Evolutionary conservation across 768 basidiomycete genomes (phyloP).

Genomic region (Boletellus ananiceps): DNA sequence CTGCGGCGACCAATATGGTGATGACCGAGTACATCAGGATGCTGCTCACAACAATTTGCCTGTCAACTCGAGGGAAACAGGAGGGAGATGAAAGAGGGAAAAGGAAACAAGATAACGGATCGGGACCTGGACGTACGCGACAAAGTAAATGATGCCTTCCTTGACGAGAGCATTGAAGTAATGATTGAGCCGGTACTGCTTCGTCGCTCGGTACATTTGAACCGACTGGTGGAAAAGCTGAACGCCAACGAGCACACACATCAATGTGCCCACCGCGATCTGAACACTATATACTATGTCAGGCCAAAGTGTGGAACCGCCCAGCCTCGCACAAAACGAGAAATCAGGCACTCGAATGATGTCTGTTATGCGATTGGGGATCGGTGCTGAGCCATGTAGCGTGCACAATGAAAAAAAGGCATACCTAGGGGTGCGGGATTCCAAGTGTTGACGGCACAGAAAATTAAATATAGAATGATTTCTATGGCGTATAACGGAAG

Average conservation of each 20-base stretch:
- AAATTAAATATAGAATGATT: neutral
- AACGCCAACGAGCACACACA: neutral
- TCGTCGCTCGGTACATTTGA: neutral
- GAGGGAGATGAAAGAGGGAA: no score
- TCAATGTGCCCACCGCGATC: neutral
- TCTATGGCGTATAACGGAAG: neutral
- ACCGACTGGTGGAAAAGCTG: neutral
- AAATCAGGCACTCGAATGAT: neutral
- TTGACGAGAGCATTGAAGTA: neutral
- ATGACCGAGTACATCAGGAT: no score
- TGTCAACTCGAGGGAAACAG: no score
- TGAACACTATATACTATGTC: neutral
- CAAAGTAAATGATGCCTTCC: neutral
- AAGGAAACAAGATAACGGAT: no score
- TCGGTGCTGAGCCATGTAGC: neutral
- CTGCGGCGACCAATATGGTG: no score
- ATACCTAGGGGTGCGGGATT: neutral
- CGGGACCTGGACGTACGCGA: neutral
- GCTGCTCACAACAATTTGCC: no score
- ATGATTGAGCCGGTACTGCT: neutral
- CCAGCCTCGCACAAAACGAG: neutral
- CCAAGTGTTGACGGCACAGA: neutral
- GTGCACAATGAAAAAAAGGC: neutral
- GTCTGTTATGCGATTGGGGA: neutral
- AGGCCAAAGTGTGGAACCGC: neutral